Conservation (phyloP, 495 filamentous ascomycete species). For the Pyrenula massariospora region DNA sequence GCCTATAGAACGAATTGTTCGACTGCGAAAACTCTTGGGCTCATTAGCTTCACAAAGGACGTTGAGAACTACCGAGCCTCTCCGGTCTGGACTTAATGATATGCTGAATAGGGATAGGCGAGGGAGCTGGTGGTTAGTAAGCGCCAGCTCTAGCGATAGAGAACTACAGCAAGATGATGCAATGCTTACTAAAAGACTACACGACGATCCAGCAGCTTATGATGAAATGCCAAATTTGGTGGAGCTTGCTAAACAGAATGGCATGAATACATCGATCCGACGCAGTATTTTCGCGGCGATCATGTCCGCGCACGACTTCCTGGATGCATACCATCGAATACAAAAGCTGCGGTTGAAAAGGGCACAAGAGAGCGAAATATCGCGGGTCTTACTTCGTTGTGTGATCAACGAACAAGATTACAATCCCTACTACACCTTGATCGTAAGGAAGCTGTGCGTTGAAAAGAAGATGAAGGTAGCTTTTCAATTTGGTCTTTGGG, state of each 20-base stretch:
- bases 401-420: slow-evolving; percentile 69
- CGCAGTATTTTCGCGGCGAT: slow-evolving; percentile 86
- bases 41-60: slow-evolving; percentile 52
- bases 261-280: slow-evolving; percentile 91
- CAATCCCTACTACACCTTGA: slow-evolving; percentile 87
- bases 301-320: slow-evolving; percentile 76
- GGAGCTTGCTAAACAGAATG: slow-evolving; percentile 65
- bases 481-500: slow-evolving; percentile 80
- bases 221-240: slow-evolving; percentile 54
- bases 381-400: slow-evolving; percentile 80
- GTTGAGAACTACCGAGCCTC: slow-evolving; percentile 65
- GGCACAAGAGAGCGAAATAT: slow-evolving; percentile 75
- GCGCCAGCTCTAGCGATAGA: slow-evolving; percentile 52
- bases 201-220: slow-evolving; percentile 24
- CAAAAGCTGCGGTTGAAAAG: slow-evolving; percentile 75
- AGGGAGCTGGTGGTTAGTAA: slow-evolving; percentile 97
- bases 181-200: slow-evolving; percentile 9
- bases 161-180: slow-evolving; percentile 17
- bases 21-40: slow-evolving; percentile 74
- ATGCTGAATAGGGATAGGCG: slow-evolving; percentile 70
- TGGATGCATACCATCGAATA: slow-evolving; percentile 68
- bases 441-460: slow-evolving; percentile 63
- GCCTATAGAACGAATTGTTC: slow-evolving; percentile 74
- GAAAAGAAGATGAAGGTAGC: slow-evolving; percentile 60
- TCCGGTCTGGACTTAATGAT: slow-evolving; percentile 69